phyloP scores from a whole-genome alignment of 2,329 filamentous ascomycete genomes.

The Ceratocystis eucalypticola region DNA sequence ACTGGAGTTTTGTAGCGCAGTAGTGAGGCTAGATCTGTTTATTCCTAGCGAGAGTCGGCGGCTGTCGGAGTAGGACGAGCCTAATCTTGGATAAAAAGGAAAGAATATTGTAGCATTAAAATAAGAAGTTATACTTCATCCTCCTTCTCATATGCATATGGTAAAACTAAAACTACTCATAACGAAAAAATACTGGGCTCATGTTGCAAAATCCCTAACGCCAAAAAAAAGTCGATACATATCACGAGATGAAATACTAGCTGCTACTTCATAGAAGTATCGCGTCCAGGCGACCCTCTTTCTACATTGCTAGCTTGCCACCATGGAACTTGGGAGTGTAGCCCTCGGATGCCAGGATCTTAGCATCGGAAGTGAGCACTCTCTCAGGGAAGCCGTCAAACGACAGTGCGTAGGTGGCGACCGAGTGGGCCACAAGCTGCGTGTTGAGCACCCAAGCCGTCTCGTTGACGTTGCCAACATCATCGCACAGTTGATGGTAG shows the following conservation, averaged over 20 bases:
- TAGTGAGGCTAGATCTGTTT: background rate
- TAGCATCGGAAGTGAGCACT: slow-evolving; percentile 24
- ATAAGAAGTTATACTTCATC: background rate
- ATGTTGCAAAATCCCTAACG: background rate
- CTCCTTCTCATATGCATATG: background rate
- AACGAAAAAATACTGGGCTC: background rate
- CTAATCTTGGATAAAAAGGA: background rate
- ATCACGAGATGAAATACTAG: background rate
- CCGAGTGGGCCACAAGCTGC: slow-evolving; percentile 56
- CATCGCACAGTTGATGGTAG: slow-evolving; percentile 51
- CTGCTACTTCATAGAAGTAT: background rate
- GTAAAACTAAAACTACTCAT: background rate
- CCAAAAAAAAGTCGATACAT: background rate
- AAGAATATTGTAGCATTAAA: background rate
- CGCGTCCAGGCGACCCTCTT: no score
- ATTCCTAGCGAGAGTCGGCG: background rate
- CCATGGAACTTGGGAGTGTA: slow-evolving; percentile 38
- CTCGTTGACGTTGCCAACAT: slow-evolving; percentile 42
- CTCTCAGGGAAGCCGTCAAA: slow-evolving; percentile 53
- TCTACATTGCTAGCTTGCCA: slow-evolving; percentile 34
- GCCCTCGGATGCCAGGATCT: slow-evolving; percentile 20
- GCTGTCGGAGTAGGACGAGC: background rate
- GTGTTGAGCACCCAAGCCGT: slow-evolving; percentile 49
- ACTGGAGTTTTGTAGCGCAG: background rate
- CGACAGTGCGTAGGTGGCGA: slow-evolving; percentile 54